These are phyloP conservation scores for Alternaria brassicae DNA, from an alignment of 2,329 filamentous ascomycete species.

Conservation along the genomic window DNA sequence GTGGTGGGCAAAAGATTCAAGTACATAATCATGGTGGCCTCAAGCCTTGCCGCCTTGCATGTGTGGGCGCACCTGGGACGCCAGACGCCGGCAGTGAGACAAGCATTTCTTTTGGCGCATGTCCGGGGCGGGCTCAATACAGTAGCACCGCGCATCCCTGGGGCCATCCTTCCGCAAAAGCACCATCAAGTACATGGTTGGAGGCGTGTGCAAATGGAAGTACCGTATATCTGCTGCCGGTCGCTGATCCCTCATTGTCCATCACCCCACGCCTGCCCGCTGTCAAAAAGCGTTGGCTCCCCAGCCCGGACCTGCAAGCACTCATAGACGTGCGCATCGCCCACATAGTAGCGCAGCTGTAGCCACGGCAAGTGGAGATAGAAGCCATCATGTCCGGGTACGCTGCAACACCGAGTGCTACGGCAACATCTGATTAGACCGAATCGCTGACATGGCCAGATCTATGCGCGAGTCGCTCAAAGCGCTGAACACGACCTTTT, in stretches of 20 bases:
- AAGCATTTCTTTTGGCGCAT: slow-evolving; percentile 21
- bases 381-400: slow-evolving; percentile 35
- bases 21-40: too few relatives aligned
- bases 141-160: slow-evolving; percentile 5
- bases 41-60: background rate
- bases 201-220: slow-evolving; percentile 9
- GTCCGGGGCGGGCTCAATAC: slow-evolving; percentile 10
- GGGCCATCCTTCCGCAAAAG: slow-evolving; percentile 23
- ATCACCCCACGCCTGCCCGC: slow-evolving; percentile 29
- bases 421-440: slow-evolving; percentile 9
- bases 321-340: background rate
- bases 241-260: slow-evolving; percentile 4
- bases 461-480: slow-evolving; percentile 59
- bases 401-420: slow-evolving; percentile 4
- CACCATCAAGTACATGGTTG: slow-evolving; percentile 13
- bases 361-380: slow-evolving; percentile 11
- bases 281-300: slow-evolving; percentile 16
- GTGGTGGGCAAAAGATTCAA: too few relatives aligned
- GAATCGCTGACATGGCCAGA: slow-evolving; percentile 48
- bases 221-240: slow-evolving; percentile 6
- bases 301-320: slow-evolving; percentile 14
- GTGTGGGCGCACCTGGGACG: background rate
- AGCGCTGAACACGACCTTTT: slow-evolving; percentile 55
- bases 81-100: slow-evolving; percentile 7
- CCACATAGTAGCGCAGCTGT: slow-evolving; percentile 10